Conservation (phyloP, 768 basidiomycete genomes). For the Phlegmacium glaucopus region DNA sequence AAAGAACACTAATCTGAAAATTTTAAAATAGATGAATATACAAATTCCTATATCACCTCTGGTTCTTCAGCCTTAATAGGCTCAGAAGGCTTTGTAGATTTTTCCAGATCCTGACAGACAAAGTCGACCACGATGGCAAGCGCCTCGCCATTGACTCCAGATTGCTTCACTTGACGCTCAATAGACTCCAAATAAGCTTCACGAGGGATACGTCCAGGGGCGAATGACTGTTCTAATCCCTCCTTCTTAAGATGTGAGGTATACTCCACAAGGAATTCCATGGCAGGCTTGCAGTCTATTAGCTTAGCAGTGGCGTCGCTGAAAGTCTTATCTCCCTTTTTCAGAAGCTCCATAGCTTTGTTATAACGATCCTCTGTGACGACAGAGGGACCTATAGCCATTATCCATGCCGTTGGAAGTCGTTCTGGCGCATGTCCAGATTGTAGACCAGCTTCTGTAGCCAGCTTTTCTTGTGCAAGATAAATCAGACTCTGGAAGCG, state of each 20-base stretch:
- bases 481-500: slow-evolving; percentile 22
- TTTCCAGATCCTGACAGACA: slow-evolving; percentile 5
- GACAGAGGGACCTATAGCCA: slow-evolving; percentile 20
- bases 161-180: slow-evolving; percentile 12
- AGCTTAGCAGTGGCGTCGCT: slow-evolving; percentile 4
- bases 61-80: too few relatives aligned
- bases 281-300: slow-evolving; percentile 7
- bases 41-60: too few relatives aligned
- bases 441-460: slow-evolving; percentile 15
- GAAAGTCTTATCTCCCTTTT: slow-evolving; percentile 1
- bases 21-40: too few relatives aligned
- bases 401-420: slow-evolving; percentile 15
- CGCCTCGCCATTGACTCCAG: slow-evolving; percentile 10
- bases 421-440: slow-evolving; percentile 16
- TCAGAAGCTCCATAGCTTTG: slow-evolving; percentile 17
- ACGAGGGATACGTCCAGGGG: slow-evolving; percentile 9
- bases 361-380: slow-evolving; percentile 19
- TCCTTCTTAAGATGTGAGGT: slow-evolving; percentile 7
- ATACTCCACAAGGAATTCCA: slow-evolving; percentile 10
- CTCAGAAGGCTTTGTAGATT: too few relatives aligned
- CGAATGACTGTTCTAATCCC: slow-evolving; percentile 6
- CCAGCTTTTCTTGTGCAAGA: slow-evolving; percentile 18
- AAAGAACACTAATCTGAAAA: too few relatives aligned
- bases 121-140: slow-evolving; percentile 17
- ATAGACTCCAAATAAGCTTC: slow-evolving; percentile 19